Base-by-base conservation (phyloP, 2,329 filamentous ascomycete genomes). In the Hymenoscyphus linearis region DNA sequence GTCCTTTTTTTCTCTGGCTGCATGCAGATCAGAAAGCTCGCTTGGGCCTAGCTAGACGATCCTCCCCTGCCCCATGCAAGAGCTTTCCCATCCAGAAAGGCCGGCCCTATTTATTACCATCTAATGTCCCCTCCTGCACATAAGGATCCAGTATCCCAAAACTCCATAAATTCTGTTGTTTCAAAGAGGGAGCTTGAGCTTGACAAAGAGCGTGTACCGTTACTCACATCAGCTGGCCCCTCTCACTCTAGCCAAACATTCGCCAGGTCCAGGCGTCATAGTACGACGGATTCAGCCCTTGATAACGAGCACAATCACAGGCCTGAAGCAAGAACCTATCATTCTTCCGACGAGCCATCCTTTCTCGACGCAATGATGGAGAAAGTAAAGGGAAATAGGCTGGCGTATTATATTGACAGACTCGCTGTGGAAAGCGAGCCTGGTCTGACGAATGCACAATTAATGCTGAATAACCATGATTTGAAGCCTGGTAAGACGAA, bases 401-500 rank as follows among this genome's bases (percentile, higher is more conserved):
- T 72, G 26, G 65, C 62, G 5, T 62, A 70, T 53, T 69, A 62
- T 22, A 74, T 75, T 60, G 74, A 83, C 50, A 92, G 85, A 78
- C 73, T 93, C 60, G 86, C 89, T 53, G 89, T 95, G 62, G 82
- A 89, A 60, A 78, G 83, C 59, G 92, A 96, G 75, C 84, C 87
- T 1, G 91, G 90, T 53, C 81, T 97, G 70, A 89, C 86, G 7
- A 86, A 82, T 58, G 83, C 87, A 16, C 90, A 96, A 78, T 79
- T 96, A 67, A 92, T 96, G 84, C 82, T 97, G 72, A 90, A 85
- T 67, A 96, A 96, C 74, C 77, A 90, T 73, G 90, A 95, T 75
- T 80, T 95, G 66, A 92, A 91, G 67, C 81, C 81, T 72, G 80
- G 79, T 80, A 69, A 57, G 67, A 60, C 5, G 7, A 22, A 4